Evolutionary conservation across 305 asterid species (phyloP).

Genomic region (Fraxinus paxiana): DNA sequence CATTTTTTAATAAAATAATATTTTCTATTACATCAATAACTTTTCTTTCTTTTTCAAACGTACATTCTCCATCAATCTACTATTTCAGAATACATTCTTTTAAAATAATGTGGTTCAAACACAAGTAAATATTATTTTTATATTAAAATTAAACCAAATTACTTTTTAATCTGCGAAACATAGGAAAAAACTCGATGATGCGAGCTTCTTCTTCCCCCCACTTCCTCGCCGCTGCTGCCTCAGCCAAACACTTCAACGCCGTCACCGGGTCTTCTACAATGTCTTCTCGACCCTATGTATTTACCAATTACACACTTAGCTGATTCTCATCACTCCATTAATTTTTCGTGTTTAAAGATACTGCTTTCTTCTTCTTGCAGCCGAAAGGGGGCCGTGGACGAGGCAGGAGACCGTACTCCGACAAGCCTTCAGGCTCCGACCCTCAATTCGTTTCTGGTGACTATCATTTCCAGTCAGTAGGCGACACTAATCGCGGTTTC

Average conservation of each 20-base stretch:
- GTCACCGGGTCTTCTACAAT: conserved; percentile 22
- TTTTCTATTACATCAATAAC: too few relatives aligned
- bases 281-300: conserved; percentile 55
- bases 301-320: conserved; percentile 13
- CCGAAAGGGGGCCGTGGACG: conserved; percentile 43
- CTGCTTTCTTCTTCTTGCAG: conserved; percentile 32
- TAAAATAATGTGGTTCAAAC: too few relatives aligned
- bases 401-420: conserved; percentile 55
- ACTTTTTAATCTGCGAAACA: neutral
- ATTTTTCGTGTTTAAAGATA: neutral
- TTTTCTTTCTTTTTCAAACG: too few relatives aligned
- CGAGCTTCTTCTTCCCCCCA: conserved; percentile 47
- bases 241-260: conserved; percentile 29
- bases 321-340: conserved; percentile 6
- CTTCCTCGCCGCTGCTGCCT: conserved; percentile 44
- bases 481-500: conserved; percentile 47
- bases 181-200: conserved; percentile 39
- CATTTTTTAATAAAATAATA: too few relatives aligned
- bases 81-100: too few relatives aligned
- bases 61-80: too few relatives aligned
- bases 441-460: conserved; percentile 49
- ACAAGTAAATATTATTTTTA: too few relatives aligned
- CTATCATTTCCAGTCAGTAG: conserved; percentile 50
- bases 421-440: conserved; percentile 31
- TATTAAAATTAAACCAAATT: too few relatives aligned